A percentile compares a stretch with the other conserved stretches of the same genome.
These are phyloP conservation scores for Phialemoniopsis sp. DNA, from an alignment of 2,329 filamentous ascomycete species.

Conservation along the genomic window DNA sequence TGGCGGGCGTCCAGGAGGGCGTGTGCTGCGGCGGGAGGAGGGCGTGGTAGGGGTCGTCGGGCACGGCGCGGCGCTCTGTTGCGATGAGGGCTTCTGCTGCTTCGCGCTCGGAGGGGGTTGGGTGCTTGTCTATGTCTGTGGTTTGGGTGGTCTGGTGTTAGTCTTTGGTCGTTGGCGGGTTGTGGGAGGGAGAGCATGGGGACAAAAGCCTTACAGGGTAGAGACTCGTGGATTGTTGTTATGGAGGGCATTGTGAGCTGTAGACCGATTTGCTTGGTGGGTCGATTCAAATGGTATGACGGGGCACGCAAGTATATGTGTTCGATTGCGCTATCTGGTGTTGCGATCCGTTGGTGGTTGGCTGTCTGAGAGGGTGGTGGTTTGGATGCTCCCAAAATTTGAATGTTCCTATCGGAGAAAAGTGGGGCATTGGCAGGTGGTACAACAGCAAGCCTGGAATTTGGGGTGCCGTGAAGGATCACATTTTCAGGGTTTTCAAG, in stretches of 20 bases:
- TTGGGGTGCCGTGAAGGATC: too few species aligned
- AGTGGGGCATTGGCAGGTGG: too few species aligned
- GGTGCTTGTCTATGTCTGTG: slow-evolving; percentile 76
- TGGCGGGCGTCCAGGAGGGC: slow-evolving; percentile 59
- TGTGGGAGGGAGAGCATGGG: neutral
- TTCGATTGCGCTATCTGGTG: too few species aligned
- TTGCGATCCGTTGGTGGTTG: too few species aligned
- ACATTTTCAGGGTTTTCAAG: too few species aligned
- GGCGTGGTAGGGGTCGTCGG: slow-evolving; percentile 46
- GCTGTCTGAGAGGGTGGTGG: too few species aligned
- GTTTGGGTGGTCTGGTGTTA: slow-evolving; percentile 7
- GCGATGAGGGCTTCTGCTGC: slow-evolving; percentile 67
- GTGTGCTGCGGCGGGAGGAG: slow-evolving; percentile 49
- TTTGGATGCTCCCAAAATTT: too few species aligned
- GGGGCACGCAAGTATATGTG: too few species aligned
- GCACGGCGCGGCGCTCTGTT: slow-evolving; percentile 51
- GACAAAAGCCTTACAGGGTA: slow-evolving; percentile 60
- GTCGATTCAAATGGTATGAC: too few species aligned
- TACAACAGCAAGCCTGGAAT: too few species aligned
- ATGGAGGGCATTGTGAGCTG: slow-evolving; percentile 57
- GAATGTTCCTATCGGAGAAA: too few species aligned
- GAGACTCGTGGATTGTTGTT: slow-evolving; percentile 69
- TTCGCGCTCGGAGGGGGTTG: slow-evolving; percentile 57
- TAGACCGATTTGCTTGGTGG: too few species aligned
- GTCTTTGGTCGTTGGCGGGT: slow-evolving; percentile 12